Base-by-base conservation (phyloP, 2,329 filamentous ascomycete genomes). In the Calonectria naviculata region DNA sequence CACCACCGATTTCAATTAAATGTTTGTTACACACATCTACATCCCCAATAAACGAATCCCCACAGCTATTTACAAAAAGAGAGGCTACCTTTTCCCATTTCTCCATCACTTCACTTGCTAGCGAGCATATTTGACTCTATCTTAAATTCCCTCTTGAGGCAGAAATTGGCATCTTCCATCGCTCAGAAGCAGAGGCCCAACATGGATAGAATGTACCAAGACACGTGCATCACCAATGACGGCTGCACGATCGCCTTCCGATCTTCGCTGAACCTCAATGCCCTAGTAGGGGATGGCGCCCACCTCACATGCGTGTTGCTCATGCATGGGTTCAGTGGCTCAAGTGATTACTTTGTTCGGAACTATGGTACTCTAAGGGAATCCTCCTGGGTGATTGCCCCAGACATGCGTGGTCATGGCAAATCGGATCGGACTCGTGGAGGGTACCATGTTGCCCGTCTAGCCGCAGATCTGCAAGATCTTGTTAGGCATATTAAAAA, bases 291-390 rank as follows among this genome's bases (percentile, higher is more conserved):
- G 60, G 29, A 61, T 60, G 31, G 42, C 19, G 36, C 60, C 34
- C 64, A 65, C 38, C 64, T 38, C 34, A 46, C 75, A 64, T 79
- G 77, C 49, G 71, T 78, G 26, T 28, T 79, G 46, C 75, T 79
- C 54, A 79, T 79, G 76, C 77, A 79, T 54, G 77, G 77, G 34
- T 79, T 79, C 75, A 79, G 77, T 38, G 77, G 77, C 31, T 79
- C 77, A 13, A 76, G 77, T 49, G 77, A 79, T 56, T 79, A 79
- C 62, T 79, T 79, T 31, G 34, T 60, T 44, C 75, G 74, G 29
- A 79, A 79, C 66, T 71, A 74, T 26, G 61, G 56, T 9, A 64
- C 72, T 5, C 46, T 79, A 19, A 74, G 73, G 28, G 67, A 77
- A 17, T 71, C 66, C 8, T n/a, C 70, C 19, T 79, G 75, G 76